phyloP scores from a whole-genome alignment of 495 filamentous ascomycete species.

The Beverwykella pulmonaria region DNA sequence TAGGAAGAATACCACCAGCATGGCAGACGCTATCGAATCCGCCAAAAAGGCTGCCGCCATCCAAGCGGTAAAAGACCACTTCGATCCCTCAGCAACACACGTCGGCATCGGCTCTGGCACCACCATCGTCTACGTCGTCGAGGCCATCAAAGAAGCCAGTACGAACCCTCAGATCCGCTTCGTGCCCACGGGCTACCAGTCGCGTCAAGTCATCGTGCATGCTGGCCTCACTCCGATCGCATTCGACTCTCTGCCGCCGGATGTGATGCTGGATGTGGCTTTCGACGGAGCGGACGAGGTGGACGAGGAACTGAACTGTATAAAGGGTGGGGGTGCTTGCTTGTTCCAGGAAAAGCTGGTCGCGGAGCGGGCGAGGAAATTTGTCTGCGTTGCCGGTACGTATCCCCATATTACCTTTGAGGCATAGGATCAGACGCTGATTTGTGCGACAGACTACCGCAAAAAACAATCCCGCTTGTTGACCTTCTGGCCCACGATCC shows the following conservation, averaged over 20 bases:
- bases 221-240: constrained; percentile 76
- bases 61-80: constrained; percentile 83
- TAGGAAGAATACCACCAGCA: constrained; percentile 18
- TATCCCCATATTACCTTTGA: background rate
- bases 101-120: constrained; percentile 93
- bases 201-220: constrained; percentile 74
- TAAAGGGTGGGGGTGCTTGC: constrained; percentile 96
- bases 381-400: constrained; percentile 88
- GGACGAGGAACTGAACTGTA: constrained; percentile 90
- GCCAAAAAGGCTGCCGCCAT: constrained; percentile 84
- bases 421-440: background rate
- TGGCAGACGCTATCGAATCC: constrained; percentile 61
- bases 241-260: constrained; percentile 69
- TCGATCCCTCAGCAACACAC: constrained; percentile 67
- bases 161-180: constrained; percentile 55
- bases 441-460: constrained; percentile 65
- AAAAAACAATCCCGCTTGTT: constrained; percentile 80
- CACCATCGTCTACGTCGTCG: constrained; percentile 93
- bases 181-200: constrained; percentile 90
- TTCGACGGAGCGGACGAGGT: constrained; percentile 98
- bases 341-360: constrained; percentile 98
- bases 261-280: constrained; percentile 70
- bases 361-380: constrained; percentile 78
- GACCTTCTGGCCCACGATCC: constrained; percentile 79
- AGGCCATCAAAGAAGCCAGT: constrained; percentile 73